Percentiles rank a stretch among this genome's conserved stretches.
Conservation (phyloP, 2,329 filamentous ascomycete species). For the Falciphora oryzae region DNA sequence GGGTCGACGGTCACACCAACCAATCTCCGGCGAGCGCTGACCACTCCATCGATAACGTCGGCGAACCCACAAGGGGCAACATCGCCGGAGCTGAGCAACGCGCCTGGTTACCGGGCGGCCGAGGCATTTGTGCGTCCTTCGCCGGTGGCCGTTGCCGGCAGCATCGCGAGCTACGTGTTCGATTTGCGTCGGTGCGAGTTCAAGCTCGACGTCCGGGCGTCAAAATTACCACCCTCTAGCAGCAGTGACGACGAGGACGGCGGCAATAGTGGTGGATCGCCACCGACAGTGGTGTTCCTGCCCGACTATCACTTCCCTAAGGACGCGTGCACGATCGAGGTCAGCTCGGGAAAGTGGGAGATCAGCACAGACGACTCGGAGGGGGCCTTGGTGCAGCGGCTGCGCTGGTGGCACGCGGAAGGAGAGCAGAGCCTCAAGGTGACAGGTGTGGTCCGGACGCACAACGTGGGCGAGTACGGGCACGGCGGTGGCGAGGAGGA, state of each 20-base stretch:
- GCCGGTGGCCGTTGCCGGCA: constrained; percentile 69
- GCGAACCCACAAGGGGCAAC: constrained; percentile 35
- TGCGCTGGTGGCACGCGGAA: constrained; percentile 90
- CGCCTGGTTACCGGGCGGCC: constrained; percentile 76
- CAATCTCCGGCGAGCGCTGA: constrained; percentile 70
- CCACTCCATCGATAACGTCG: constrained; percentile 60
- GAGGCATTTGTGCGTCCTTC: constrained; percentile 89
- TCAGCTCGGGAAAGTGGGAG: constrained; percentile 84
- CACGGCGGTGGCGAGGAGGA: constrained; percentile 59
- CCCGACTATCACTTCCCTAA: constrained; percentile 90
- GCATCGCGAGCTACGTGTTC: constrained; percentile 67
- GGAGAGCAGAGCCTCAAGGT: constrained; percentile 78
- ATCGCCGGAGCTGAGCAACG: constrained; percentile 51
- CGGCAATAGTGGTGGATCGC: constrained; percentile 5
- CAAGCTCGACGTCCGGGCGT: constrained; percentile 61
- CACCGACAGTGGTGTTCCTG: constrained; percentile 75
- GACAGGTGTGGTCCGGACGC: constrained; percentile 63
- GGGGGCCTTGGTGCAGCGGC: constrained; percentile 62
- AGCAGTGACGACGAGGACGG: constrained; percentile 7
- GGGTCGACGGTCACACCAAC: constrained; percentile 61
- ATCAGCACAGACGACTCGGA: constrained; percentile 69
- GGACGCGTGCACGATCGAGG: constrained; percentile 63
- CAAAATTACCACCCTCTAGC: constrained; percentile 34
- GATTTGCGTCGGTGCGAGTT: constrained; percentile 77
- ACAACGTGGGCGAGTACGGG: constrained; percentile 40